Evolutionary conservation across 345 rosid species (phyloP), one percentile per base, ranked within the genome.

Genomic region (Conringia planisiliqua): DNA sequence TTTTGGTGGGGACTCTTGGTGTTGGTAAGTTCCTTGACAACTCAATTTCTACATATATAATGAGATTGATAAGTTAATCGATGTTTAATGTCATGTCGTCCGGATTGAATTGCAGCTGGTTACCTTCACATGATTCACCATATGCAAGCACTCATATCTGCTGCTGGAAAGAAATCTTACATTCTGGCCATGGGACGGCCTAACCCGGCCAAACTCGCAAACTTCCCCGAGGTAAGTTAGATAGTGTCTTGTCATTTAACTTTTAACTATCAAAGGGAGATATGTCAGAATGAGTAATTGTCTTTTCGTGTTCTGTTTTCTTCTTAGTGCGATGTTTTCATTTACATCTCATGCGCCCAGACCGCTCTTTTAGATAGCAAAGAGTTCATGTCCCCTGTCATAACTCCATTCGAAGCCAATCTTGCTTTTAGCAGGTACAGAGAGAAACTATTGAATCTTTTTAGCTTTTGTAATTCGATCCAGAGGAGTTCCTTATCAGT

Each of bases 1-100:
- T 94, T 72, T 82, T 94, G 83, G 97, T 91, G 50, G 98, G 98
- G 60, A 91, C 98, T 38, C 98, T 94, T 59, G 97, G 98, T 72
- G 98, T 89, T 44, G 97, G 98, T 91, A 87, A 72, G 88, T 61
- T 54, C 54, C 6, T 56, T 29, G n/a, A 10, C 71, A 44, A 60
- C 60, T 71, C 5, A 47, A 24, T 71, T 60, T 60, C 12, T 57
- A 13, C 68, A 0, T 46, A 14, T 14, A 36, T 36, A 1, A 44
- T 64, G 10, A 48, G 50, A 6, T 42, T 73, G 50, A 62, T 72
- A 9, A 67, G 26, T 50, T 67, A 13, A 73, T 50, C 13, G 48
- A 48, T 17, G 43, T 70, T 9, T 55, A 11, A 62, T 67, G 59
- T 42, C 17, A 58, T 65, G 47, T n/a, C 3, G 6, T 22, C 7